Conservation (phyloP, 176 grass and related monocot species). For the Avena eriantha region DNA sequence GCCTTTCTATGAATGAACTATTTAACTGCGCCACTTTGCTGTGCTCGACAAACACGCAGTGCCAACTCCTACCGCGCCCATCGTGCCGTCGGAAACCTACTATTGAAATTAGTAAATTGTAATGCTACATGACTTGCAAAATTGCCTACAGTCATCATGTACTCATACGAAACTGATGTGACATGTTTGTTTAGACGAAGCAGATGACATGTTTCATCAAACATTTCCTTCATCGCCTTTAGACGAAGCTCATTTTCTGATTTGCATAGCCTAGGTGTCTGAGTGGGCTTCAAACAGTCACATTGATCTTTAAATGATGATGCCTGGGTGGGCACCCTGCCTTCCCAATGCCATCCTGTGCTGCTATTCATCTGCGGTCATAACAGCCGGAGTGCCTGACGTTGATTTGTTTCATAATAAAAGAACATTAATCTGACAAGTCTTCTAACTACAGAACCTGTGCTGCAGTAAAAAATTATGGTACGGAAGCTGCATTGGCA, state of each 20-base stretch:
- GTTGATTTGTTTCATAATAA: neutral
- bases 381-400: neutral
- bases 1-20: slow-evolving; percentile 6
- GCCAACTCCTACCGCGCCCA: neutral
- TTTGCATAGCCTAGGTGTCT: neutral
- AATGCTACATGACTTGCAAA: neutral
- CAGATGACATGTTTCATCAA: slow-evolving; percentile 2
- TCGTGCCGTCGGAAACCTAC: neutral
- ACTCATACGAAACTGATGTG: slow-evolving; percentile 2
- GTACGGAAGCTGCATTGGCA: neutral
- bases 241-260: neutral
- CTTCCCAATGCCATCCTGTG: neutral
- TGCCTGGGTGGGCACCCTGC: neutral
- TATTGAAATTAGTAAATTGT: slow-evolving; percentile 7
- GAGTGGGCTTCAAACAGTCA: neutral
- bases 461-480: neutral
- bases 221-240: neutral
- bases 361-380: neutral
- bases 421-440: neutral
- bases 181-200: neutral
- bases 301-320: neutral
- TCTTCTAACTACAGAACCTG: neutral
- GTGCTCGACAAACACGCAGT: neutral
- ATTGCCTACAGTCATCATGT: neutral
- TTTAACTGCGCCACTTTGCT: neutral